phyloP scores from a whole-genome alignment of 306 rosid genomes.

The Cyclanthera cordifolia region DNA sequence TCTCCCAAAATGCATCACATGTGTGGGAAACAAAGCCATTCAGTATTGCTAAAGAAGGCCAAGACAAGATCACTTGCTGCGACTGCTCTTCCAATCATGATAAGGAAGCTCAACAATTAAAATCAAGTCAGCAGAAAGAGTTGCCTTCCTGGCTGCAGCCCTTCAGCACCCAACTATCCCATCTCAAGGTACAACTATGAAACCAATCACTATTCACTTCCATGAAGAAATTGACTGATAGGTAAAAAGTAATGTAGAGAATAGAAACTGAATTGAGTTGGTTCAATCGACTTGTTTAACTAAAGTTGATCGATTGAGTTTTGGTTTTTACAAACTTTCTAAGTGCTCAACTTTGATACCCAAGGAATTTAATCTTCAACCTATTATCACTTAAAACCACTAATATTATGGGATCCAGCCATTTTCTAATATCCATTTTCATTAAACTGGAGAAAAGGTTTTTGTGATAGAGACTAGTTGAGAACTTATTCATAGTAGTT shows the following conservation, averaged over 20 bases:
- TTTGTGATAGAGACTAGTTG: neutral
- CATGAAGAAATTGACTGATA: neutral
- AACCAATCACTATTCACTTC: neutral
- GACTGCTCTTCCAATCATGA: slow-evolving; percentile 68
- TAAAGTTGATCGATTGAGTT: neutral
- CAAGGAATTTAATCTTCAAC: neutral
- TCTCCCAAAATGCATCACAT: slow-evolving; percentile 29
- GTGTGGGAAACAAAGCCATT: slow-evolving; percentile 41
- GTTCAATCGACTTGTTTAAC: neutral
- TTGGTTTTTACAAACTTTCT: neutral
- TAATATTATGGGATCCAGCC: neutral
- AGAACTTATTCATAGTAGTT: neutral
- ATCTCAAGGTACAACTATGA: slow-evolving; percentile 44
- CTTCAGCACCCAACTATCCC: slow-evolving; percentile 32
- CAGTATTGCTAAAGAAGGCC: slow-evolving; percentile 32
- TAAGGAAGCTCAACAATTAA: slow-evolving; percentile 57
- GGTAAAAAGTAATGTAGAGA: neutral
- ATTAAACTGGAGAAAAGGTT: neutral
- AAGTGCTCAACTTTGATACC: neutral
- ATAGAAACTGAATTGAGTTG: neutral
- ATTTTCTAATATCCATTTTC: neutral
- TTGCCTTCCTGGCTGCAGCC: slow-evolving; percentile 91
- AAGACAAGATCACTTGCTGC: slow-evolving; percentile 47
- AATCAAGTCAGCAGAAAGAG: slow-evolving; percentile 50
- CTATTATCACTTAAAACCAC: neutral